Evolutionary conservation across 169 alveolate species (phyloP).

Genomic region (Eimeria maxima): DNA sequence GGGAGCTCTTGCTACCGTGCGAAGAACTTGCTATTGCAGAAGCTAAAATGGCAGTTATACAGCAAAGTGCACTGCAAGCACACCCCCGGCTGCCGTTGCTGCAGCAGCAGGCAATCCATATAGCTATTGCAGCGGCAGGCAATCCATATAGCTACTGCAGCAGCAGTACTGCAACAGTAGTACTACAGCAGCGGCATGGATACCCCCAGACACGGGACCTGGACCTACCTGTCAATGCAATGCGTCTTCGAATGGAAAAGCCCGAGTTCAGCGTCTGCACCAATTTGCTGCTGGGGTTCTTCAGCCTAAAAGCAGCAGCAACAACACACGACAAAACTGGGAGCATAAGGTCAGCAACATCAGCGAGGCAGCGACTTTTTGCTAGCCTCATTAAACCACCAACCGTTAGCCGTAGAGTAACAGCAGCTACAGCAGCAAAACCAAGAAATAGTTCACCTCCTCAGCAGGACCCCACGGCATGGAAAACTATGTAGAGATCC

Average conservation of each 20-base stretch:
- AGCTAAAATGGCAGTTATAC: not conserved
- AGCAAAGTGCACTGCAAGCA: not conserved
- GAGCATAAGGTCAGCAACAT: too few relatives aligned
- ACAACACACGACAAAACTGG: too few relatives aligned
- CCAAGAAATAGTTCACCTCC: too few relatives aligned
- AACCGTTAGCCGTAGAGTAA: too few relatives aligned
- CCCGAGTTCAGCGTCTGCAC: constrained; percentile 88
- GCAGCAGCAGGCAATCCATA: not conserved
- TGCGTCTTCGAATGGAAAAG: constrained; percentile 92
- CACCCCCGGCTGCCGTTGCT: not conserved
- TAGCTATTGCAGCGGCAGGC: not conserved
- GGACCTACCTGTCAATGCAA: constrained; percentile 95
- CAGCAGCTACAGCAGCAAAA: too few relatives aligned
- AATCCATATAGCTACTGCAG: not conserved
- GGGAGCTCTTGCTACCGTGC: too few relatives aligned
- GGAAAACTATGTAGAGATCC: too few relatives aligned
- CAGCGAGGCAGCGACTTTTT: too few relatives aligned
- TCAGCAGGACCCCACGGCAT: too few relatives aligned
- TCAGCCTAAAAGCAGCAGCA: constrained; percentile 90
- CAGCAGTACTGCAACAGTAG: not conserved
- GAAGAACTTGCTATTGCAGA: too few relatives aligned
- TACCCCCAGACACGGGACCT: not conserved
- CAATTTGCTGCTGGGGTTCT: constrained; percentile 95
- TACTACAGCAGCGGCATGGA: not conserved
- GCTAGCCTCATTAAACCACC: too few relatives aligned